phyloP scores from a whole-genome alignment of 306 rosid genomes.

The Rosa rugosa region DNA sequence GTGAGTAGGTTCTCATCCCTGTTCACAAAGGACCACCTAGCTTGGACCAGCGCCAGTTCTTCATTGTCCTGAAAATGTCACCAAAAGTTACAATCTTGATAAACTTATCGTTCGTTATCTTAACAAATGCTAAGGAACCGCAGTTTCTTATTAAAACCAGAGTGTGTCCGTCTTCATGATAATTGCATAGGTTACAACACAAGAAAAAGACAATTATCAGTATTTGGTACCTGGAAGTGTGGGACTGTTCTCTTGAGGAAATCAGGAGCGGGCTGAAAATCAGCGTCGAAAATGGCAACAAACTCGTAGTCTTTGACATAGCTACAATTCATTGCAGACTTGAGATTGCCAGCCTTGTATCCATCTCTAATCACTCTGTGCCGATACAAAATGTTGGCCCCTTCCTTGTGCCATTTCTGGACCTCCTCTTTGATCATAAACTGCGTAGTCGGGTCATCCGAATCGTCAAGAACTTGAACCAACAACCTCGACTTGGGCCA shows the following conservation, averaged over 20 bases:
- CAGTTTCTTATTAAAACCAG: neutral
- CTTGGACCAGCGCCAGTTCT: constrained; percentile 82
- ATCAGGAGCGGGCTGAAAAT: constrained; percentile 84
- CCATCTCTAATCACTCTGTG: constrained; percentile 83
- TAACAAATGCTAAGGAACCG: neutral
- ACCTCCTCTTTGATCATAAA: constrained; percentile 70
- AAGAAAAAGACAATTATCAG: neutral
- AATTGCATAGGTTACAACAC: neutral
- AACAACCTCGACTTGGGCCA: constrained; percentile 77
- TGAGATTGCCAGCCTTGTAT: constrained; percentile 89
- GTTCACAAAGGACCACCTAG: constrained; percentile 96
- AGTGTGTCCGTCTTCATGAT: neutral
- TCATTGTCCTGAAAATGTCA: constrained; percentile 59
- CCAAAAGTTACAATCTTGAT: neutral
- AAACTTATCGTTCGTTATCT: neutral
- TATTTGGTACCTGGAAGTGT: constrained; percentile 64
- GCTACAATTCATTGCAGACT: constrained; percentile 93
- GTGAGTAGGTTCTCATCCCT: constrained; percentile 83
- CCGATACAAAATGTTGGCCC: constrained; percentile 69
- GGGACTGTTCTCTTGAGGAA: constrained; percentile 80
- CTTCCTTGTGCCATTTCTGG: constrained; percentile 74
- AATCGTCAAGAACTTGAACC: constrained; percentile 86
- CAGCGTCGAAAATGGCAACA: constrained; percentile 85
- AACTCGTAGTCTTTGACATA: constrained; percentile 82
- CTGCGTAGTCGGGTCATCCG: constrained; percentile 79